phyloP scores from a whole-genome alignment of 345 rosid genomes.

The Eucalyptus decipiens region DNA sequence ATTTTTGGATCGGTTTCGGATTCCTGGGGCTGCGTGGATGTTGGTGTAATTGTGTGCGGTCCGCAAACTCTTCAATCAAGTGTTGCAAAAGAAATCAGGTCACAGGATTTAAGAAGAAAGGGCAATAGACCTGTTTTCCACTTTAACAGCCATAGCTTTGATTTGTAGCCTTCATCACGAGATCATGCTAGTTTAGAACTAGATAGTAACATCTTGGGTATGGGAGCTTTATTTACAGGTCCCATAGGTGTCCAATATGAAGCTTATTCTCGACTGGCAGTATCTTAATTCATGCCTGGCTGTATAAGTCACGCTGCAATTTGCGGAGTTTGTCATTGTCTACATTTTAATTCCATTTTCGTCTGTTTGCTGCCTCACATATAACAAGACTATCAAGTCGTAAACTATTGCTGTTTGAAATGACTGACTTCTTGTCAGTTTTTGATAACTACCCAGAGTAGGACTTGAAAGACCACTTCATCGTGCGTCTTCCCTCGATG shows the following conservation, averaged over 20 bases:
- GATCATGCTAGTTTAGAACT: background rate
- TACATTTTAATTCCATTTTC: background rate
- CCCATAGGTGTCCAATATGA: background rate
- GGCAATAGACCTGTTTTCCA: constrained; percentile 14
- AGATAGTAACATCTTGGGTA: background rate
- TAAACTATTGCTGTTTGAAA: background rate
- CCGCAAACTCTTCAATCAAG: constrained; percentile 19
- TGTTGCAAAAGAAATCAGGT: constrained; percentile 27
- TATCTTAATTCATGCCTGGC: background rate
- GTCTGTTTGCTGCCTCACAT: background rate
- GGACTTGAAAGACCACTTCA: background rate
- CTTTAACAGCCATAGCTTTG: constrained; percentile 36
- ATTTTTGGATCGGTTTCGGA: constrained; percentile 6
- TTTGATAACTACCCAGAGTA: background rate
- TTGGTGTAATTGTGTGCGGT: constrained; percentile 30
- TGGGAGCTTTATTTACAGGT: background rate
- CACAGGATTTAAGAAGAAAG: constrained; percentile 7
- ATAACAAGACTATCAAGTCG: background rate
- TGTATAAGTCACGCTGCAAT: background rate
- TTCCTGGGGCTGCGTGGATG: constrained; percentile 16
- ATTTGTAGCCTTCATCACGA: background rate
- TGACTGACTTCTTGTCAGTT: background rate
- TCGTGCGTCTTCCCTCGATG: background rate
- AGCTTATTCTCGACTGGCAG: background rate
- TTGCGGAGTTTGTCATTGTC: background rate